These are phyloP conservation scores for Saccharomycopsis capsularis DNA, from an alignment of 805 yeast species.

Conservation along the genomic window DNA sequence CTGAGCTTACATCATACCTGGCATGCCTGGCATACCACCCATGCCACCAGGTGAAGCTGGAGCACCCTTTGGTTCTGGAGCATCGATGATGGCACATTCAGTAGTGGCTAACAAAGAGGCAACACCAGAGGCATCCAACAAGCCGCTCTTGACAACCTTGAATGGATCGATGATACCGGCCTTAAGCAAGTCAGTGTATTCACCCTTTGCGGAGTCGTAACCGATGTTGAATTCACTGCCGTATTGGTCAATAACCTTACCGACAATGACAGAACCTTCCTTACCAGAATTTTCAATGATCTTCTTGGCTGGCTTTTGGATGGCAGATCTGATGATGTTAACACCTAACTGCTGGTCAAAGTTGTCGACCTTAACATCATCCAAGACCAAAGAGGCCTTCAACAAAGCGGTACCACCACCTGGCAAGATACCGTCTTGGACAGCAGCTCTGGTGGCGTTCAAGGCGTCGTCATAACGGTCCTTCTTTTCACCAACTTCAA, in stretches of 20 bases:
- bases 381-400: constrained; percentile 79
- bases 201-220: constrained; percentile 87
- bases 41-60: constrained; percentile 45
- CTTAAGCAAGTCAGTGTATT: constrained; percentile 91
- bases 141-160: constrained; percentile 93
- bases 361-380: constrained; percentile 66
- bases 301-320: constrained; percentile 91
- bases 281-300: constrained; percentile 96
- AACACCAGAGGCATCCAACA: constrained; percentile 95
- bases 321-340: constrained; percentile 84
- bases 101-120: constrained; percentile 96
- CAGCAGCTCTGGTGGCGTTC: constrained; percentile 98
- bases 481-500: constrained; percentile 99
- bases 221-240: constrained; percentile 80
- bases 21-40: constrained; percentile 48
- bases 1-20: constrained; percentile 13
- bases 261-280: constrained; percentile 95
- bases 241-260: constrained; percentile 54
- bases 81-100: constrained; percentile 96
- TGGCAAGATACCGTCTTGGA: constrained; percentile 96
- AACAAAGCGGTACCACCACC: constrained; percentile 99
- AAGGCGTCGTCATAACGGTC: constrained; percentile 98
- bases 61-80: constrained; percentile 72
- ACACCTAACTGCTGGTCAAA: constrained; percentile 97
- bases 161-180: constrained; percentile 98